These are phyloP conservation scores for Nephelium lappaceum DNA, from an alignment of 345 rosid species.

Conservation along the genomic window DNA sequence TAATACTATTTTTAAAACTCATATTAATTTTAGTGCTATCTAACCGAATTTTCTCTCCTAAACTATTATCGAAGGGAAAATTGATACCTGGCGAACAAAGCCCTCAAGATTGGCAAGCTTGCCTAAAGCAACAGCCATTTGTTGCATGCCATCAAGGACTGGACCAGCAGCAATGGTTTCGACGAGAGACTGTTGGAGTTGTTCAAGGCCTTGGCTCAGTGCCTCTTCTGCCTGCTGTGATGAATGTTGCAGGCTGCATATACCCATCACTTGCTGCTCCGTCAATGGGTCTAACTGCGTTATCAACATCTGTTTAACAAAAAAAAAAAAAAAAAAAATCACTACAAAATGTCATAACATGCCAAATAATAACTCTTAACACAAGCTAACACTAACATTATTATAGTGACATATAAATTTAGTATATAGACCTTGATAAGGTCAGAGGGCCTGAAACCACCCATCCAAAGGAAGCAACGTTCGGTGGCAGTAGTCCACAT, in stretches of 20 bases:
- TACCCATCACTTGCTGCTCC: conserved; percentile 92
- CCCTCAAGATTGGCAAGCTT: conserved; percentile 93
- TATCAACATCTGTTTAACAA: conserved; percentile 63
- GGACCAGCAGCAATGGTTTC: conserved; percentile 72
- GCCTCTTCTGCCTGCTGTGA: conserved; percentile 98
- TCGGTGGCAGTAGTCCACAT: conserved; percentile 91
- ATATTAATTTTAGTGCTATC: no score
- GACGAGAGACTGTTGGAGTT: conserved; percentile 88
- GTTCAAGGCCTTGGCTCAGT: conserved; percentile 84
- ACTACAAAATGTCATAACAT: no score
- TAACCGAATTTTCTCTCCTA: no score
- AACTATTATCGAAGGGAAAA: no score
- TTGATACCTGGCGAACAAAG: conserved; percentile 86
- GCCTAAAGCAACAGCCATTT: conserved; percentile 88
- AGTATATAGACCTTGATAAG: conserved; percentile 69
- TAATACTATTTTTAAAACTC: no score
- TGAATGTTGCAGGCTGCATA: conserved; percentile 88
- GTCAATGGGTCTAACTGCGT: conserved; percentile 84
- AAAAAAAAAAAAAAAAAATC: neutral
- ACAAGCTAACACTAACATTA: no score
- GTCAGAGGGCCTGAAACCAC: conserved; percentile 93
- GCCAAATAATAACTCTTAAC: no score
- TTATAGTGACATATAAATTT: no score
- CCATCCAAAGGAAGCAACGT: conserved; percentile 99
- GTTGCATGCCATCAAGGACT: conserved; percentile 77